Evolutionary conservation across 2,329 filamentous ascomycete species (phyloP).

Genomic region (Aspergillus ochraceus): DNA sequence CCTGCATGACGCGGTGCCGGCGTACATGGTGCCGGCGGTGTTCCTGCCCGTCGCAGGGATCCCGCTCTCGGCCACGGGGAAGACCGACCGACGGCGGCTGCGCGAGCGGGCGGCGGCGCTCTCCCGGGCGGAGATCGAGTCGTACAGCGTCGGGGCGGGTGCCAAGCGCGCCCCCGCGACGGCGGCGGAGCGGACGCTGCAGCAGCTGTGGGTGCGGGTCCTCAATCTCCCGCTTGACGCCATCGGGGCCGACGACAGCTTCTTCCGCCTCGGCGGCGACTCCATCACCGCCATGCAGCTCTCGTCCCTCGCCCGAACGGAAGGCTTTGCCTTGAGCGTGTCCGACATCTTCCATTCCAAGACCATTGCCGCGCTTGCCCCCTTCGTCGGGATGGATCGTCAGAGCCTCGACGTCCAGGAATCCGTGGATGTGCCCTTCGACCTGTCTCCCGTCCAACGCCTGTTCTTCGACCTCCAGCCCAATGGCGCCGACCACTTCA

Average conservation of each 20-base stretch:
- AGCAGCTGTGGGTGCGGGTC: constrained; percentile 16
- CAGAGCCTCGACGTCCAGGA: not conserved
- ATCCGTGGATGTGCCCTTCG: not conserved
- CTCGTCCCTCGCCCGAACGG: too few species aligned
- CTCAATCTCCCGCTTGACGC: constrained; percentile 13
- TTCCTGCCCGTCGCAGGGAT: not conserved
- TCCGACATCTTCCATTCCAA: too few species aligned
- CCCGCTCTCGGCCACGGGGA: constrained; percentile 2
- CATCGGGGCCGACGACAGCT: constrained; percentile 23
- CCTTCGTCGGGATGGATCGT: too few species aligned
- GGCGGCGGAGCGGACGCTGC: constrained; percentile 1
- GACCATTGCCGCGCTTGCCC: too few species aligned
- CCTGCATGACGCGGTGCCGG: constrained; percentile 13
- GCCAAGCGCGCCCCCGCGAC: not conserved
- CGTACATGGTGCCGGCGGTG: constrained; percentile 1
- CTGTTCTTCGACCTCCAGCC: not conserved
- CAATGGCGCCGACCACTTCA: not conserved
- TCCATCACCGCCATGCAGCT: constrained; percentile 25
- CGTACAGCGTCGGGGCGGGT: not conserved
- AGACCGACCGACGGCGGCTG: constrained; percentile 1
- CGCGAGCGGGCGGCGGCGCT: not conserved
- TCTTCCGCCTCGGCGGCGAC: constrained; percentile 32
- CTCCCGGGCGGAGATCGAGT: not conserved
- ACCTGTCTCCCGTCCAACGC: not conserved
- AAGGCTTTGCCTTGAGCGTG: too few species aligned